Evolutionary conservation across 2,329 filamentous ascomycete genomes (phyloP), one percentile per base, ranked within the genome.

Genomic region (Colletotrichum cuscutae): DNA sequence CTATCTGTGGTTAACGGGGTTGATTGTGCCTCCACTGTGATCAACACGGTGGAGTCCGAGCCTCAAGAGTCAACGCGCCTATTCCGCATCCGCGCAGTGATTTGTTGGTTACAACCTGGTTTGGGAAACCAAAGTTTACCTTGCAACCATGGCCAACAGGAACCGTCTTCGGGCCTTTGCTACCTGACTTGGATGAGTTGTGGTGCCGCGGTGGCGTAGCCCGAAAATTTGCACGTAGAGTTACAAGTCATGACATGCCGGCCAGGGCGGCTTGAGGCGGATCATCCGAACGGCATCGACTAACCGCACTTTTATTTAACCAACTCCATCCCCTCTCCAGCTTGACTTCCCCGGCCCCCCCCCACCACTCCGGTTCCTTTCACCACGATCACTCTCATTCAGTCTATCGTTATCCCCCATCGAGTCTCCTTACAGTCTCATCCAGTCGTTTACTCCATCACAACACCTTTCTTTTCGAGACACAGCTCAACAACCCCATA

Each of bases 221-320:
- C 42, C 42, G 3, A 13, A 26, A 53, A 28, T 24, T 52, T 53
- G 30, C 26, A 30, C 19, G 52, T 22, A 64, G 54, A 22, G 22
- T 35, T 5, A 12, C n/a, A 24, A 24, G 24, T 49, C 35, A 53
- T 32, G 37, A 57, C 35, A 63, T 54, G 28, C 67, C 61, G 42
- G n/a, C 28, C 28, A n/a, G 8, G n/a, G 13, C 56, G 56, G 68
- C 63, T 63, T 59, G 19, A 5, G 19, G 37, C 59, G 53, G 42
- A 53, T 69, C 30, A 37, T 15, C 24, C 32, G 68, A 63, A 35
- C 8, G 26, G 19, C 22, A n/a, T 30, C 46, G 26, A 15, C 22
- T 22, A 32, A 19, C 28, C 7, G 19, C 4, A 7, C 42, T 42
- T 56, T 64, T 69, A 72, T 72, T 72, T 64, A 68, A 68, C 19